Base-by-base conservation (phyloP, 2,329 filamentous ascomycete genomes). In the Colletotrichum destructivum region DNA sequence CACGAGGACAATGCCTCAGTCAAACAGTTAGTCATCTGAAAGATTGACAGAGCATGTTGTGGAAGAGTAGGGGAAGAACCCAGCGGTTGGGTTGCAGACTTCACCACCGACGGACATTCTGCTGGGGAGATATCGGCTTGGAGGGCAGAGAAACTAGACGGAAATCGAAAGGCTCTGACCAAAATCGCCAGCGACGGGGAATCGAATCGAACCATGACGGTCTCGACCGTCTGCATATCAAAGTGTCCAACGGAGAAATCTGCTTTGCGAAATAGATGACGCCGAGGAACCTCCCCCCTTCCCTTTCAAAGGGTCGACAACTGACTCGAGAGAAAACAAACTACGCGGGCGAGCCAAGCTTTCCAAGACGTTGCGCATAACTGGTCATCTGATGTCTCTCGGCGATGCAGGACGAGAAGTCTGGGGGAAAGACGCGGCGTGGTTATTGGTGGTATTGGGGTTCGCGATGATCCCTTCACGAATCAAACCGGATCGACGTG, bases 181-280 rank as follows among this genome's bases (percentile, higher is more conserved):
- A 35, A 35, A 2, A 35, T 35, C 31, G 31, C 9, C 13, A 54
- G 1, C 31, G 60, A n/a, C 2, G 11, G 11, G 35, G 11, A 40
- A 40, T 18, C 23, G 47, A 12, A 8, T 35, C 46, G 31, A 62
- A 3, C 4, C 7, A 6, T 35, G 21, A 7, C 8, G 7, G 18
- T 12, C 31, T 31, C 12, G 18, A 12, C 38, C 31, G 7, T 44
- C 38, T 1, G n/a, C n/a, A 23, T 11, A 44, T 3, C 9, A 2
- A 7, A 11, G 11, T 44, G n/a, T n/a, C 35, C 42, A 56, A 56
- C 51, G 66, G 66, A 68, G 40, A n/a, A 68, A 68, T 44, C 16
- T n/a, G 15, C n/a, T 47, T 62, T 16, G 4, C 40, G 49, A 26
- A 62, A 23, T 55, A 47, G 49, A 46, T 49, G 59, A 51, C 12